Evolutionary conservation across 2,329 filamentous ascomycete genomes (phyloP), one percentile per base, ranked within the genome.

Genomic region (Aurifilum marmelostoma): DNA sequence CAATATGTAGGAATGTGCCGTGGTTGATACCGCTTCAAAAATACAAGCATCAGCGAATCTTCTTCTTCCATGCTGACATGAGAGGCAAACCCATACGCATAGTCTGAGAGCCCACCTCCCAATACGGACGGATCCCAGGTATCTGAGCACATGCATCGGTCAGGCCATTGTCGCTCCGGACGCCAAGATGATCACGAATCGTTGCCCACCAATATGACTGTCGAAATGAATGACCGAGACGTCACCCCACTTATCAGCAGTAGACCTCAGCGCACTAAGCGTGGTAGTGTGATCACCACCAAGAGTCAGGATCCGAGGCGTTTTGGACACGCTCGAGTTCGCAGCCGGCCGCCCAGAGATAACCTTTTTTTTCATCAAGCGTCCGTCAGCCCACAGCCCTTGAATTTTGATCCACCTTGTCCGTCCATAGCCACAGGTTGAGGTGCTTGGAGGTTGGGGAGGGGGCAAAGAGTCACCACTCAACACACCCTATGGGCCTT

Each of bases 41-140:
- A 18, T 4, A 34, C 4, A 24, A 16, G 27, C 18, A 18, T 63
- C 7, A 63, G 61, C 47, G 3, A 27, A 63, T 3, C 12, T 12
- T 37, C 9, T 6, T 43, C 3, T n/a, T 21, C n/a, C 11, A n/a
- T n/a, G 6, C 14, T 39, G 2, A 11, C 2, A 29, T 1, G 43
- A 32, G 47, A 21, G 4, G 18, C 6, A n/a, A 37, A 16, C 5
- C 79, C 83, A 77, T 76, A 86, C 81, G 86, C 86, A 72, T 89
- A 89, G 71, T 88, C 82, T 6, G 85, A 87, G n/a, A 88, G 81
- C 0, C 85, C 85, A 29, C 87, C 87, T 16, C 86, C 70, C 32
- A 70, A 32, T 0, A 87, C 84, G 0, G 84, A 84, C 0, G 91
- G 90, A 75, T 92, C 88, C 91, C 91, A 93, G 0, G 91, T 93